Evolutionary conservation across 345 rosid species (phyloP), one percentile per base, ranked within the genome.

Genomic region (Populus alba): DNA sequence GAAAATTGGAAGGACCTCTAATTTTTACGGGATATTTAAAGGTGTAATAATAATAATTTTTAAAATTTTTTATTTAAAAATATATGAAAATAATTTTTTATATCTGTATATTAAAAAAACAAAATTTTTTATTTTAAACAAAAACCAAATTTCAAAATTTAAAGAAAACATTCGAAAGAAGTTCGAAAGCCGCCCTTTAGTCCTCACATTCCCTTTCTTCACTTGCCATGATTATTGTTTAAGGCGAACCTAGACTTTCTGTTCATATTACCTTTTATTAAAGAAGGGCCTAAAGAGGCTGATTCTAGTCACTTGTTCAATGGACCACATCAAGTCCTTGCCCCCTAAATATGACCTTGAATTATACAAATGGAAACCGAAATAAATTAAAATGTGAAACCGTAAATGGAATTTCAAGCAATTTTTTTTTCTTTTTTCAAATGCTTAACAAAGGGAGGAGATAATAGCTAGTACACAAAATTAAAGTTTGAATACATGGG

Each of bases 211-310:
- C 66, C 62, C 7, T 76, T 83, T 79, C 76, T 69, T 61, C 75
- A 23, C 53, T 27, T 27, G 63, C 70, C 77, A 81, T 86, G 73
- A 86, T 86, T 83, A 62, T 45, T 57, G 61, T 77, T 73, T 16
- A 49, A 20, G 76, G 66, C 41, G 53, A 35, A 16, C 17, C 66
- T 41, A 35, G 6, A 35, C 38, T 67, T 51, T 74, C 53, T 55
- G 31, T 77, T 70, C 66, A 73, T 16, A 62, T 53, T 68, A 53
- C 16, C 73, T 73, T 81, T 59, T 41, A 17, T n/a, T 33, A 67
- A 37, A 73, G 59, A 55, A 68, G 16, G 45, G 13, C 43, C 51
- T 23, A 11, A 18, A 35, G 33, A 25, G 66, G 35, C 8, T 15
- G 11, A 38, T 77, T 45, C 69, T 3, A 17, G 43, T 31, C 43